A percentile compares a stretch with the other conserved stretches of the same genome.
These are phyloP conservation scores for Hyaloscypha finlandica DNA, from an alignment of 495 filamentous ascomycete species.

Conservation along the genomic window DNA sequence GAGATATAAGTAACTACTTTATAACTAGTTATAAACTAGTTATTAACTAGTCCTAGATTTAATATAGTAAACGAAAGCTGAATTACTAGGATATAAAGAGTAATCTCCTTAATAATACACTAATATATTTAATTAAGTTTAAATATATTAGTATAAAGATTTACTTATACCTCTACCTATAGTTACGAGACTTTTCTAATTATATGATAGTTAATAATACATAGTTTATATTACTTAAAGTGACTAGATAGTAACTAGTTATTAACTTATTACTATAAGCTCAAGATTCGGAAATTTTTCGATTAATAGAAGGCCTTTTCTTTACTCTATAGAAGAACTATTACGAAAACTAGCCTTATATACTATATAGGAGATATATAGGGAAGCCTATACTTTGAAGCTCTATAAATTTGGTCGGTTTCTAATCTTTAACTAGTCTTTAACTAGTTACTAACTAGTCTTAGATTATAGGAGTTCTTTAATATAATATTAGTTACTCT, in stretches of 20 bases:
- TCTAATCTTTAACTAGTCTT: neutral
- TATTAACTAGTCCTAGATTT: neutral
- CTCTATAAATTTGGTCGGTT: neutral
- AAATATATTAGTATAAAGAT: neutral
- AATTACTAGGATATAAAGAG: neutral
- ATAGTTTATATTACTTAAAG: neutral
- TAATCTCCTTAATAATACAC: neutral
- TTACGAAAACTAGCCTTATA: conserved; percentile 2
- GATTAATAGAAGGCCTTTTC: neutral
- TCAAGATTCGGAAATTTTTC: neutral
- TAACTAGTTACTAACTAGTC: conserved; percentile 1
- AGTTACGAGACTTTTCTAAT: too few relatives aligned
- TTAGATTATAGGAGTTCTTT: neutral
- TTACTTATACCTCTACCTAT: too few relatives aligned
- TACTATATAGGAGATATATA: conserved; percentile 1
- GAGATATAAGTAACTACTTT: neutral
- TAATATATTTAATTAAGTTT: neutral
- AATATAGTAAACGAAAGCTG: neutral
- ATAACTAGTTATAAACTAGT: neutral
- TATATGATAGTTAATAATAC: too few relatives aligned
- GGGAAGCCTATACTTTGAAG: neutral
- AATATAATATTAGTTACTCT: neutral
- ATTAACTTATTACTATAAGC: neutral
- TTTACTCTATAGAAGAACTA: neutral
- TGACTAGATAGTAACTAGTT: neutral